Evolutionary conservation across 2,329 filamentous ascomycete genomes (phyloP).

Genomic region (Elsinoe perseae): DNA sequence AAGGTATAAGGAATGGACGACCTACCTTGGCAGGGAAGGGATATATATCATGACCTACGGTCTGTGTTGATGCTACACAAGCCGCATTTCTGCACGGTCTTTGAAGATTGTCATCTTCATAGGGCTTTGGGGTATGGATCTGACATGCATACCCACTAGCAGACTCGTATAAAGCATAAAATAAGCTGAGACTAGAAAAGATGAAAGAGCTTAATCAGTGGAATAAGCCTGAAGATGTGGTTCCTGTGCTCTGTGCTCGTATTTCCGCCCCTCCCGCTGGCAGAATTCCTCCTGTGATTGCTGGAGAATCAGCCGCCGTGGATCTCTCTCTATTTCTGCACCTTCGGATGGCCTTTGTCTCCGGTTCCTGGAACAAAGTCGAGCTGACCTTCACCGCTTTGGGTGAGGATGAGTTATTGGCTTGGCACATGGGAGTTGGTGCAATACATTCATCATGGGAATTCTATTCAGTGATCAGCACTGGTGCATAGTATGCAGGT

Average conservation of each 20-base stretch:
- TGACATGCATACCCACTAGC: not conserved
- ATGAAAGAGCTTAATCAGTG: not conserved
- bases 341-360: not conserved
- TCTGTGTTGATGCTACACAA: not conserved
- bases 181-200: not conserved
- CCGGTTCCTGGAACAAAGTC: not conserved
- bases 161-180: conserved; percentile 1
- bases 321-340: not conserved
- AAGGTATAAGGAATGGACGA: not conserved
- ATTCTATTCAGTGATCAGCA: not conserved
- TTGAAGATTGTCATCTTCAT: not conserved
- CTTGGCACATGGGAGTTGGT: not conserved
- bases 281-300: not conserved
- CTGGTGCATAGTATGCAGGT: not conserved
- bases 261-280: not conserved
- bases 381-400: not conserved
- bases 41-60: not conserved
- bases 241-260: not conserved
- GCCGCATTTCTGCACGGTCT: not conserved
- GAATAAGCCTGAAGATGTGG: not conserved
- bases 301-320: conserved; percentile 3
- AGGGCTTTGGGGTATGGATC: not conserved
- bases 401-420: not conserved
- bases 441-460: conserved; percentile 4
- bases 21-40: not conserved